A percentile compares a stretch with the other conserved stretches of the same genome.
phyloP scores from a whole-genome alignment of 352 stramenopile genomes.

The Blastocystis sp. region DNA sequence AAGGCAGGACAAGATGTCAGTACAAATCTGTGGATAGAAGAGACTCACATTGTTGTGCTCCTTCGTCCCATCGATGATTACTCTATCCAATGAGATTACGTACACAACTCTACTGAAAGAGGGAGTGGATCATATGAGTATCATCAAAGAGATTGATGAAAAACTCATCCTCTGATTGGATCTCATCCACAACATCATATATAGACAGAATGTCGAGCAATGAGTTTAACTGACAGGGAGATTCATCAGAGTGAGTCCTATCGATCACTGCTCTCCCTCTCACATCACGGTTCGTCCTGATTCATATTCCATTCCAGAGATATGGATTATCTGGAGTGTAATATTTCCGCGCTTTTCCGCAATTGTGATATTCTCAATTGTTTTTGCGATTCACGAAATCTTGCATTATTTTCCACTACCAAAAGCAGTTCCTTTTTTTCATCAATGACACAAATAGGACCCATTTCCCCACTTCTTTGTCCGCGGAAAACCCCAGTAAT shows the following conservation, averaged over 20 bases:
- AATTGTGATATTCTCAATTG: too few species aligned
- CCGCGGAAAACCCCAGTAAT: background rate
- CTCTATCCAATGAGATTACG: background rate
- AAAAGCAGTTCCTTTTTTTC: background rate
- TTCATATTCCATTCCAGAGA: background rate
- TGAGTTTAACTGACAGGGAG: background rate
- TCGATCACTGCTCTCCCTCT: background rate
- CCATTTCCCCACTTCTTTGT: background rate
- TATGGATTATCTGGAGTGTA: too few species aligned
- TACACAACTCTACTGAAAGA: background rate
- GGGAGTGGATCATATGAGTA: background rate
- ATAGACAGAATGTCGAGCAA: slow-evolving; percentile 18
- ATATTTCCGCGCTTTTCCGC: too few species aligned
- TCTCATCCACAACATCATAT: slow-evolving; percentile 1
- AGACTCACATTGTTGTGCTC: background rate
- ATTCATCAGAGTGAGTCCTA: background rate
- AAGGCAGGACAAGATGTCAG: slow-evolving; percentile 33
- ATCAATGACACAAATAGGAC: too few species aligned
- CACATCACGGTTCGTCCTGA: background rate
- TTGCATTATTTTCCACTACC: too few species aligned
- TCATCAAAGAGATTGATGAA: slow-evolving; percentile 31
- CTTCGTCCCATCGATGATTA: background rate
- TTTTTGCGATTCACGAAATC: background rate
- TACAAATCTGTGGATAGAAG: slow-evolving; percentile 24
- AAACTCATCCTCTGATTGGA: slow-evolving; percentile 13